Conservation (phyloP, 2,329 filamentous ascomycete genomes). For the Chrysosporium queenslandicum region DNA sequence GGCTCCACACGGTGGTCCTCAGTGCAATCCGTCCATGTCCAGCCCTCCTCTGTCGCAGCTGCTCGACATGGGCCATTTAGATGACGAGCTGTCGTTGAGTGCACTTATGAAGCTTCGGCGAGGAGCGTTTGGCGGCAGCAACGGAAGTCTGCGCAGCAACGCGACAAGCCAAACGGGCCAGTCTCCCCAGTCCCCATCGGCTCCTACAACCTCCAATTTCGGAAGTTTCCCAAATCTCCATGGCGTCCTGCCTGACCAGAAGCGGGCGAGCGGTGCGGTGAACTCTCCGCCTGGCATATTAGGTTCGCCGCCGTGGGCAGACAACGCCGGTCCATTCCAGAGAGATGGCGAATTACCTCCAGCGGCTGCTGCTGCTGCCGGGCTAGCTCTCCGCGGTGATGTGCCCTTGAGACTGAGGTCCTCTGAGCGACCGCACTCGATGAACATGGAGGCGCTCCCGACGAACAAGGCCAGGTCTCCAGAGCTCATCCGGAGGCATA, state of each 20-base stretch:
- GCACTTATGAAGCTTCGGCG: slow-evolving; percentile 62
- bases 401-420: neutral
- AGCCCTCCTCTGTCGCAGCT: slow-evolving; percentile 71
- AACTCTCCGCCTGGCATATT: neutral
- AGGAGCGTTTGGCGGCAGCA: slow-evolving; percentile 71
- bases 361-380: too few species aligned
- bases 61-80: slow-evolving; percentile 47
- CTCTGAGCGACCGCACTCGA: neutral
- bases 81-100: slow-evolving; percentile 63
- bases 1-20: slow-evolving; percentile 41
- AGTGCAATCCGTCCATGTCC: slow-evolving; percentile 46
- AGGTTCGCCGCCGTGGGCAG: neutral
- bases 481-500: slow-evolving; percentile 19
- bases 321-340: neutral
- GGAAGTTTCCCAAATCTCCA: slow-evolving; percentile 29
- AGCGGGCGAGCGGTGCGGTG: neutral
- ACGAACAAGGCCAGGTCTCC: neutral
- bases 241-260: slow-evolving; percentile 17
- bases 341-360: neutral
- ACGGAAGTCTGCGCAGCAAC: slow-evolving; percentile 56
- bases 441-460: slow-evolving; percentile 10
- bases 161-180: slow-evolving; percentile 29
- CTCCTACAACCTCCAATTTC: slow-evolving; percentile 25
- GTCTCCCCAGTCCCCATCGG: slow-evolving; percentile 30
- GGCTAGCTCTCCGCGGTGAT: neutral